Evolutionary conservation across 345 rosid species (phyloP).

Genomic region (Physaria fendleri): DNA sequence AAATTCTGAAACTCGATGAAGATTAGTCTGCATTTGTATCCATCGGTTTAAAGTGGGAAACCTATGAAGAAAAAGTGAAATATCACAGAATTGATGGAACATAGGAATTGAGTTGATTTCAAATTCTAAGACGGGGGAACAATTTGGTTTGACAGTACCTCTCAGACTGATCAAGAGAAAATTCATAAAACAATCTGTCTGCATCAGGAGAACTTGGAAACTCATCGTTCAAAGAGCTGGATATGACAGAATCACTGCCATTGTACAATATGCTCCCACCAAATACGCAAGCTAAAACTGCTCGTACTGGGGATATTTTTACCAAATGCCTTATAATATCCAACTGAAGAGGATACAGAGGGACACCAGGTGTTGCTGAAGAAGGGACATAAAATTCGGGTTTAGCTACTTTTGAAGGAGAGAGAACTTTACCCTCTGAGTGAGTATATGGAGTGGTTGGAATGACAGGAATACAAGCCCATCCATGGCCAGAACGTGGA

Average conservation of each 20-base stretch:
- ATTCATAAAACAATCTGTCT: conserved; percentile 78
- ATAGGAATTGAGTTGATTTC: conserved; percentile 15
- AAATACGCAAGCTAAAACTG: conserved; percentile 90
- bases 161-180: conserved; percentile 97
- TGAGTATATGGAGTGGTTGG: conserved; percentile 44
- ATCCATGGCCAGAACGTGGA: conserved; percentile 89
- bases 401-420: conserved; percentile 72
- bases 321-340: conserved; percentile 87
- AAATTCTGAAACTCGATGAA: conserved; percentile 88
- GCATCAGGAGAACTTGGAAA: conserved; percentile 58
- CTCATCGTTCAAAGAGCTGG: conserved; percentile 60
- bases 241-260: conserved; percentile 60
- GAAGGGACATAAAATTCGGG: conserved; percentile 64
- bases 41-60: conserved; percentile 92
- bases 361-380: conserved; percentile 65
- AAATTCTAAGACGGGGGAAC: conserved; percentile 3
- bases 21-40: conserved; percentile 97
- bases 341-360: conserved; percentile 88
- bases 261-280: conserved; percentile 84
- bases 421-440: conserved; percentile 55
- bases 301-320: conserved; percentile 90
- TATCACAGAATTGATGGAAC: conserved; percentile 2
- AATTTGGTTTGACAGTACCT: conserved; percentile 46
- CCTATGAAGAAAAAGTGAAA: conserved; percentile 36
- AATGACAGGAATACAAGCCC: conserved; percentile 92